A percentile compares a stretch with the other conserved stretches of the same genome.
Evolutionary conservation across 1,284 basidiomycete genomes (phyloP).

Genomic region (Coniferiporia sulphurascens): DNA sequence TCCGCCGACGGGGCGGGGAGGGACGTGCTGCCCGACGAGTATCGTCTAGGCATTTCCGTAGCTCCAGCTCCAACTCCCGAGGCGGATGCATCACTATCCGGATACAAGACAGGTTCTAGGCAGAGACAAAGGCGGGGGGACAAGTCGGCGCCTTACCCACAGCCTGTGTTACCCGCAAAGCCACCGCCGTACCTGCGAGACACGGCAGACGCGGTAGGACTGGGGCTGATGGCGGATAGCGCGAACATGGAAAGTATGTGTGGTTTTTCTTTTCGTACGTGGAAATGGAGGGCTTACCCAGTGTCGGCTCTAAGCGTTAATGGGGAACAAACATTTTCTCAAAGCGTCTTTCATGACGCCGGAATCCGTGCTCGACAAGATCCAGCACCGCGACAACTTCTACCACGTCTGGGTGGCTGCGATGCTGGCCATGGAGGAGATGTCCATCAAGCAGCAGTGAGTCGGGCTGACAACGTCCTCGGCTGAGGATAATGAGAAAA

Average conservation of each 20-base stretch:
- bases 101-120: neutral
- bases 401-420: conserved; percentile 44
- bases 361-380: conserved; percentile 24
- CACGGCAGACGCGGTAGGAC: neutral
- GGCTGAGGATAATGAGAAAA: neutral
- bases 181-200: conserved; percentile 1
- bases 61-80: neutral
- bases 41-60: neutral
- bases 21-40: neutral
- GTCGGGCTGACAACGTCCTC: conserved; percentile 22
- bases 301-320: neutral
- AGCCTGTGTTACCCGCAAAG: neutral
- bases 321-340: conserved; percentile 9
- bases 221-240: conserved; percentile 11
- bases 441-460: conserved; percentile 27
- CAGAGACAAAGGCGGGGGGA: neutral
- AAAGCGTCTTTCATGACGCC: conserved; percentile 27
- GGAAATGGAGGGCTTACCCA: neutral
- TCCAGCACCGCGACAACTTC: conserved; percentile 27
- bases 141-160: neutral
- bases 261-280: neutral
- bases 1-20: neutral
- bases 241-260: conserved; percentile 13
- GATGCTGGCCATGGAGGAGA: conserved; percentile 28
- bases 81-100: neutral